Percentiles rank a stretch among this genome's conserved stretches.
phyloP scores from a whole-genome alignment of 2,329 filamentous ascomycete genomes.

The Corniculantispora saksenae region DNA sequence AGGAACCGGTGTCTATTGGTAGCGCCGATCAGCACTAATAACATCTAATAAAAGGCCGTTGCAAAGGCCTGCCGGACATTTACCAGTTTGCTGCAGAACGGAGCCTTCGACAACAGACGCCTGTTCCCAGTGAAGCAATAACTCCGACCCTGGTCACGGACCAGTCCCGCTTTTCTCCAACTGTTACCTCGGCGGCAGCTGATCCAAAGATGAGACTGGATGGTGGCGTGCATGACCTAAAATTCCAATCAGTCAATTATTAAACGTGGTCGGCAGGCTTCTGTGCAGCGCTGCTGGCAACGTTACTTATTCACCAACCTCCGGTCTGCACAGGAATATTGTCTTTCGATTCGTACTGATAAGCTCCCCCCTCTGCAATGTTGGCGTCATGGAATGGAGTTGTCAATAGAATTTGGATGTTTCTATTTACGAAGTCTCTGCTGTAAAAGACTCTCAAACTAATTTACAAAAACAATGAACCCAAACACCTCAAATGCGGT shows the following conservation, averaged over 20 bases:
- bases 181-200: background rate
- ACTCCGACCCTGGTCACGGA: slow-evolving; percentile 8
- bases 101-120: background rate
- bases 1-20: background rate
- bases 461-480: background rate
- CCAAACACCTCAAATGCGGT: background rate
- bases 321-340: no score
- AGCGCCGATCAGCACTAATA: background rate
- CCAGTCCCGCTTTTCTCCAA: slow-evolving; percentile 8
- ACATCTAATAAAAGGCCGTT: background rate
- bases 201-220: no score
- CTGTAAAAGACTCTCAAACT: background rate
- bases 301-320: no score
- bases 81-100: background rate
- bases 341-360: no score
- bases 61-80: background rate
- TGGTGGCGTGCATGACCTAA: no score
- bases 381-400: no score
- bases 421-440: no score
- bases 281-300: no score
- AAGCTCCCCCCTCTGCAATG: no score
- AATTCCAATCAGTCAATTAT: no score
- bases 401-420: no score
- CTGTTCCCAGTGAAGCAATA: background rate
- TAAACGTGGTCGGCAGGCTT: no score